phyloP scores from a whole-genome alignment of 2,329 filamentous ascomycete species.

The Sclerotiophoma versabilis region DNA sequence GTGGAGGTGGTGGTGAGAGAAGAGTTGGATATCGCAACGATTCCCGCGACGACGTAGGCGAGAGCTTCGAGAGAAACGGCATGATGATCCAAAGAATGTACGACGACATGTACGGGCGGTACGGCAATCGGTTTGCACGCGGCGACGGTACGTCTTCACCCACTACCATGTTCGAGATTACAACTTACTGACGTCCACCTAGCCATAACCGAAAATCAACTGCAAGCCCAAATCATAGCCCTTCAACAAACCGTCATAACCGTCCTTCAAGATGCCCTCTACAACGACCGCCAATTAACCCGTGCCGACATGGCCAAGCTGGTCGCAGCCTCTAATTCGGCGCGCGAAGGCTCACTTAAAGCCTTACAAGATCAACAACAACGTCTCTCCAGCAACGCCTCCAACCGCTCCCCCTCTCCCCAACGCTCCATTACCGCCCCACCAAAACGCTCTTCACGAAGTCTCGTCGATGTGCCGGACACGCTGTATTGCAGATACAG shows the following conservation, averaged over 20 bases:
- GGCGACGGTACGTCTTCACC: conserved; percentile 47
- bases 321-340: conserved; percentile 50
- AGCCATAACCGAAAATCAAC: conserved; percentile 53
- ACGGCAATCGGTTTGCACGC: conserved; percentile 48
- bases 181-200: conserved; percentile 7
- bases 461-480: conserved; percentile 25
- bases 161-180: neutral
- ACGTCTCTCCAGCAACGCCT: conserved; percentile 32
- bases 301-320: conserved; percentile 51
- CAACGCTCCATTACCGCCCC: conserved; percentile 28
- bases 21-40: conserved; percentile 29
- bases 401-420: conserved; percentile 26
- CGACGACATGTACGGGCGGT: conserved; percentile 45
- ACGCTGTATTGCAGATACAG: conserved; percentile 47
- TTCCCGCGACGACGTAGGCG: conserved; percentile 39
- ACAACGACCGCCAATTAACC: conserved; percentile 49
- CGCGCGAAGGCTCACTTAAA: conserved; percentile 51
- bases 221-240: conserved; percentile 53
- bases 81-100: conserved; percentile 48
- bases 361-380: conserved; percentile 47
- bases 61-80: conserved; percentile 42
- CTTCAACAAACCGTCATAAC: conserved; percentile 55
- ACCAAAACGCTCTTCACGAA: conserved; percentile 36
- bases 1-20: conserved; percentile 1
- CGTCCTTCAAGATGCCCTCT: conserved; percentile 54